Evolutionary conservation across 768 basidiomycete species (phyloP).

Genomic region (Dendrothele bispora): DNA sequence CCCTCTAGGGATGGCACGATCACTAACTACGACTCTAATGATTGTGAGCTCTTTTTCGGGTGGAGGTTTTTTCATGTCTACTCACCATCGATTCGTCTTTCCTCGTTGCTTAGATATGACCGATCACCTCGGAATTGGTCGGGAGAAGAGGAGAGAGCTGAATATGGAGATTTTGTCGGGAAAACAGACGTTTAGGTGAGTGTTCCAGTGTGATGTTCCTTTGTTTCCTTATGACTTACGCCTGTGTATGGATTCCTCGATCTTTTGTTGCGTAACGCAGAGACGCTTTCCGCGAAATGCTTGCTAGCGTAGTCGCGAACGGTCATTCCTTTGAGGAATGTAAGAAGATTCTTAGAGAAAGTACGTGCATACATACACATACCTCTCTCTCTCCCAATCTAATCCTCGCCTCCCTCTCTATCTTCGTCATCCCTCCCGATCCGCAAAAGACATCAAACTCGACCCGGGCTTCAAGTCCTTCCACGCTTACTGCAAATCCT

Average conservation of each 20-base stretch:
- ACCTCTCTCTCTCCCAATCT: no score
- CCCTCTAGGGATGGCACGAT: constrained; percentile 86
- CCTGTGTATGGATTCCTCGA: no score
- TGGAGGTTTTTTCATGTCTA: neutral
- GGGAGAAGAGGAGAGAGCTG: constrained; percentile 66
- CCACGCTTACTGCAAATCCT: constrained; percentile 75
- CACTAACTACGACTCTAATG: constrained; percentile 89
- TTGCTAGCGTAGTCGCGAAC: constrained; percentile 71
- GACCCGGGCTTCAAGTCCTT: constrained; percentile 89
- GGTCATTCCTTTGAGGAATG: constrained; percentile 83
- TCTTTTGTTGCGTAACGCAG: no score
- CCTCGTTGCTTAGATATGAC: constrained; percentile 62
- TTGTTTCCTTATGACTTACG: neutral
- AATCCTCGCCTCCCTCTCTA: no score
- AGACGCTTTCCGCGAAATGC: constrained; percentile 86
- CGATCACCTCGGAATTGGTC: constrained; percentile 91
- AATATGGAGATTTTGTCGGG: constrained; percentile 75
- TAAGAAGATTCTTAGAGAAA: constrained; percentile 68
- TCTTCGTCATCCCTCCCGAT: neutral
- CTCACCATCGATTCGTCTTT: neutral
- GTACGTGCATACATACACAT: constrained; percentile 52
- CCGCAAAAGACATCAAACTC: constrained; percentile 72
- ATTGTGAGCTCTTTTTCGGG: constrained; percentile 54
- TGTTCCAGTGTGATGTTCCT: neutral
- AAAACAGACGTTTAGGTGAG: constrained; percentile 65